These are phyloP conservation scores for Mallotus nudiflorus DNA, from an alignment of 345 rosid species.

Conservation along the genomic window DNA sequence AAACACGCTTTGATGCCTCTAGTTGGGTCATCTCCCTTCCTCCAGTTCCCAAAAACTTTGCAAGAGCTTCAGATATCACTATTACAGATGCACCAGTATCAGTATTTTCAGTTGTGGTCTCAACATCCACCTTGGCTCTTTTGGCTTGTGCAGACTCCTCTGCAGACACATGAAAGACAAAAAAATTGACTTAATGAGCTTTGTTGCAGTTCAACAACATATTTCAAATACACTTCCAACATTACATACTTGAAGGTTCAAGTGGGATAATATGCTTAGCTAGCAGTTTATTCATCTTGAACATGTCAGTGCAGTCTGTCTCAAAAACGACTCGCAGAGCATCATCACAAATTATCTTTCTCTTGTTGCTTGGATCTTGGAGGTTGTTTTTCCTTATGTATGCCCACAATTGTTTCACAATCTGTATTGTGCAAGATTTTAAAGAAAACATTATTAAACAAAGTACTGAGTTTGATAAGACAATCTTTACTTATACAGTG, in stretches of 20 bases:
- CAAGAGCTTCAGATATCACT: slow-evolving; percentile 72
- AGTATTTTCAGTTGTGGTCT: slow-evolving; percentile 45
- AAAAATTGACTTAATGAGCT: slow-evolving; percentile 13
- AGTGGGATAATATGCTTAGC: slow-evolving; percentile 87
- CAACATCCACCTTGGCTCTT: slow-evolving; percentile 60
- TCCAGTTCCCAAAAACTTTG: slow-evolving; percentile 70
- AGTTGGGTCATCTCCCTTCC: slow-evolving; percentile 62
- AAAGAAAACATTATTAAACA: slow-evolving; percentile 3
- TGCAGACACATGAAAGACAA: slow-evolving; percentile 29
- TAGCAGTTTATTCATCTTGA: slow-evolving; percentile 94
- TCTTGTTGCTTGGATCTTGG: slow-evolving; percentile 97
- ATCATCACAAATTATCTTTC: slow-evolving; percentile 95
- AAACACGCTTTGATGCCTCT: slow-evolving; percentile 58
- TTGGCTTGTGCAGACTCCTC: slow-evolving; percentile 81
- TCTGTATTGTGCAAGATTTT: slow-evolving; percentile 42
- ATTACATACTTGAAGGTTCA: slow-evolving; percentile 72
- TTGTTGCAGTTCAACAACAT: slow-evolving; percentile 1
- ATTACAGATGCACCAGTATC: slow-evolving; percentile 45
- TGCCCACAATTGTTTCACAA: slow-evolving; percentile 96
- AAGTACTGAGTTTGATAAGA: not conserved
- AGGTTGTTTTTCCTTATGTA: slow-evolving; percentile 96
- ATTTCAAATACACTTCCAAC: not conserved
- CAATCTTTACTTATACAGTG: not conserved
- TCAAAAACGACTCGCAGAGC: slow-evolving; percentile 86
- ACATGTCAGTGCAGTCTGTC: slow-evolving; percentile 99